phyloP scores from a whole-genome alignment of 1,284 basidiomycete genomes.

The Veloboletus limbatus region DNA sequence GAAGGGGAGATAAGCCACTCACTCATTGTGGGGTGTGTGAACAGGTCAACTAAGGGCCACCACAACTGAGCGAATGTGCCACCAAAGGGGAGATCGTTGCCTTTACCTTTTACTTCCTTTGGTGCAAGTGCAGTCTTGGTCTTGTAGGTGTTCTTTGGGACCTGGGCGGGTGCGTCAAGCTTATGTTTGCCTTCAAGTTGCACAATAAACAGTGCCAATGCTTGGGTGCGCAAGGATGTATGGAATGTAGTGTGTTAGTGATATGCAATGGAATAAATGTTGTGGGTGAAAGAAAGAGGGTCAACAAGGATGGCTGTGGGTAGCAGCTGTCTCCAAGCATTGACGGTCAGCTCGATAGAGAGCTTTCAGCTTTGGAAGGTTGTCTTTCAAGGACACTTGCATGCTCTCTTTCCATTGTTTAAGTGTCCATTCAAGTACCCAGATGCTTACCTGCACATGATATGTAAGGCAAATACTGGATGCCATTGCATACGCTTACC shows the following conservation, averaged over 20 bases:
- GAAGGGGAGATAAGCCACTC: too few species aligned
- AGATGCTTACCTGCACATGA: conserved; percentile 51
- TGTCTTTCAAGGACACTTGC: conserved; percentile 49
- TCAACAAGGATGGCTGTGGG: too few species aligned
- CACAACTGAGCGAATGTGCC: too few species aligned
- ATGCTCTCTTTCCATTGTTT: conserved; percentile 56
- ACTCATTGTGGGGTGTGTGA: too few species aligned
- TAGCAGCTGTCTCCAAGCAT: too few species aligned
- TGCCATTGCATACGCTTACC: conserved; percentile 38
- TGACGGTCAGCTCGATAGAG: conserved; percentile 42
- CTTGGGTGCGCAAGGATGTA: too few species aligned
- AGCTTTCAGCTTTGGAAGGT: conserved; percentile 54
- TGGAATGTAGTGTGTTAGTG: too few species aligned
- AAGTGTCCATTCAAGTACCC: conserved; percentile 60
- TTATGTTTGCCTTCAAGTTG: conserved; percentile 72
- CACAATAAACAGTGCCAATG: too few species aligned
- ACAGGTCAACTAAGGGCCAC: too few species aligned
- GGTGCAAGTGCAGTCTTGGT: conserved; percentile 36
- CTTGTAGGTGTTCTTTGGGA: conserved; percentile 51
- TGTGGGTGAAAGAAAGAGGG: too few species aligned
- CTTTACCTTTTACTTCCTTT: conserved; percentile 43
- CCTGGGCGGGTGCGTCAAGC: conserved; percentile 70
- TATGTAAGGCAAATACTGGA: background rate
- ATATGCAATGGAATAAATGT: too few species aligned
- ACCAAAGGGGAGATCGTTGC: conserved; percentile 38